Evolutionary conservation across 305 asterid genomes (phyloP), one percentile per base, ranked within the genome.

Genomic region (Rubia peregrina): DNA sequence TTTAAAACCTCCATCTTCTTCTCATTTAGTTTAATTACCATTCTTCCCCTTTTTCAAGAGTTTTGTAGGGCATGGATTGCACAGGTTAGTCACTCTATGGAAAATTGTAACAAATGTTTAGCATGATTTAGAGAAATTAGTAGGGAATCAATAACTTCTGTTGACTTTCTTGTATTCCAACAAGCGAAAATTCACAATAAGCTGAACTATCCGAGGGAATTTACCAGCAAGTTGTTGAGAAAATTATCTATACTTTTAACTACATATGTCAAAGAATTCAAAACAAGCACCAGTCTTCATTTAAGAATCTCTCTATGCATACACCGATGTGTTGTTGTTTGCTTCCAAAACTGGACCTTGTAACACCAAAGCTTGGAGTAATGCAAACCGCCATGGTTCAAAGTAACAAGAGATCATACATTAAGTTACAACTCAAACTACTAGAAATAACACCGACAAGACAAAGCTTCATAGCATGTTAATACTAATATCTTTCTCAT

Each of bases 371-470:
- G 36, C 12, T 21, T 3, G 48, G 30, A 9, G 59, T 56, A 13
- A 6, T 40, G 42, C 48, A 57, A 70, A 12, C 38, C 49, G 0
- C 38, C 33, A 36, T 17, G 7, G 56, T 49, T 33, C 48, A 48
- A 26, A 5, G 33, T 5, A 30, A 40, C 22, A 16, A 61, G 40
- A 62, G n/a, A 68, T 9, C 51, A 9, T 40, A 63, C 14, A 53
- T 21, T 70, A 53, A 61, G 61, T 60, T 62, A 72, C 65, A 77
- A 68, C 64, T 68, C 26, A 43, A 56, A 69, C 55, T 14, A 67
- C 82, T 53, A 76, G 71, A 83, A 88, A 81, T 91, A 92, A 83
- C 93, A 92, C 81, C 95, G 95, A 30, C 97, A 90, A n/a, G 88
- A 79, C 69, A 88, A 68, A 61, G 85, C 76, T 49, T 89, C 96